Conservation (phyloP, 768 basidiomycete species). For the Dendrothele bispora region DNA sequence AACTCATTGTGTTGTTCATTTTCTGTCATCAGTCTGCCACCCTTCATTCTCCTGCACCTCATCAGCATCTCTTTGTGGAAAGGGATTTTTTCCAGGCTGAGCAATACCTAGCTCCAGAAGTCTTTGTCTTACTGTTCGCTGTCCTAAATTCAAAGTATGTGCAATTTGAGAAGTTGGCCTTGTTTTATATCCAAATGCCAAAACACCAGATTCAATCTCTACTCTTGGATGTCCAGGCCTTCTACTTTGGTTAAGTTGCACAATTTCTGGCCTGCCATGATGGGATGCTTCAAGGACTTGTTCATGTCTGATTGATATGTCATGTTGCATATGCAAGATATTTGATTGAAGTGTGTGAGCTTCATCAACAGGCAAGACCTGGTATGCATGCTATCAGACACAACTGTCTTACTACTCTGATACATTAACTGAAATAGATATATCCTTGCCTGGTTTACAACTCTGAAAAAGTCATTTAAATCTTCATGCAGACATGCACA, state of each 20-base stretch:
- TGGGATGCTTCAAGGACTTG: background rate
- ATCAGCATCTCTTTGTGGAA: no score
- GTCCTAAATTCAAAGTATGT: constrained; percentile 12
- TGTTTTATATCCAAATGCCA: constrained; percentile 14
- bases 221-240: constrained; percentile 8
- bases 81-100: constrained; percentile 8
- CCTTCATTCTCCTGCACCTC: no score
- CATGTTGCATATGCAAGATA: background rate
- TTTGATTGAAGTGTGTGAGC: no score
- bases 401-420: no score
- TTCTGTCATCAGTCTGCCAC: background rate
- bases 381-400: no score
- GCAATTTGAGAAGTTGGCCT: constrained; percentile 13
- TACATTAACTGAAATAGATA: no score
- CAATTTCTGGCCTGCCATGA: background rate
- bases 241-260: background rate
- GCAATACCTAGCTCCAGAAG: constrained; percentile 17
- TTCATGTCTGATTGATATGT: background rate
- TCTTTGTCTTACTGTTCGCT: constrained; percentile 10
- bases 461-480: no score
- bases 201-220: constrained; percentile 16
- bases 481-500: no score
- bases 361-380: no score
- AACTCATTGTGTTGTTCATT: no score
- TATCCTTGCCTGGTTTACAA: no score